A percentile compares a stretch with the other conserved stretches of the same genome.
Evolutionary conservation across 2,329 filamentous ascomycete genomes (phyloP).

Genomic region (Fusarium chuoi): DNA sequence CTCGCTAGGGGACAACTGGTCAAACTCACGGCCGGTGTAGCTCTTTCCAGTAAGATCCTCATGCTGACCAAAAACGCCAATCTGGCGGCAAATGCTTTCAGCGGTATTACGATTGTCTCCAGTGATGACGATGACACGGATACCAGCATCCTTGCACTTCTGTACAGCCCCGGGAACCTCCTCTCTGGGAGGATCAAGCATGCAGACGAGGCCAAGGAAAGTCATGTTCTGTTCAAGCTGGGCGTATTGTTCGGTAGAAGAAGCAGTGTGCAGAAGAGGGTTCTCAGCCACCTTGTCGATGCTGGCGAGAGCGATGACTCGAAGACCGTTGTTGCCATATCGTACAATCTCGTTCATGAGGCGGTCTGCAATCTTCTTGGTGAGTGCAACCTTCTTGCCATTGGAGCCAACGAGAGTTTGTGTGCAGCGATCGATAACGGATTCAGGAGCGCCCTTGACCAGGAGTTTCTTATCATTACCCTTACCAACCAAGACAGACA

Average conservation of each 20-base stretch:
- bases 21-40: conserved; percentile 94
- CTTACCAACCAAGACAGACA: conserved; percentile 90
- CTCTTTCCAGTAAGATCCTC: conserved; percentile 93
- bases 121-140: conserved; percentile 97
- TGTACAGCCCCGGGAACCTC: conserved; percentile 88
- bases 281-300: conserved; percentile 79
- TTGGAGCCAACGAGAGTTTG: conserved; percentile 80
- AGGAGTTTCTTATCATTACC: conserved; percentile 80
- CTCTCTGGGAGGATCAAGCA: conserved; percentile 95
- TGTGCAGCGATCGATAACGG: conserved; percentile 91
- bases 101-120: conserved; percentile 98
- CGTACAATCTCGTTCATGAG: conserved; percentile 84
- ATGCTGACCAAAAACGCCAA: conserved; percentile 85
- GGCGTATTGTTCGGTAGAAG: conserved; percentile 84
- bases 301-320: conserved; percentile 92
- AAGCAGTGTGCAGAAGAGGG: conserved; percentile 77
- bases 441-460: conserved; percentile 96
- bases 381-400: conserved; percentile 80
- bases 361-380: conserved; percentile 73
- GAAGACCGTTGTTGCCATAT: conserved; percentile 91
- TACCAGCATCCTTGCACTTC: conserved; percentile 92
- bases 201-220: conserved; percentile 90
- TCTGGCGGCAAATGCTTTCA: conserved; percentile 96
- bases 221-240: conserved; percentile 95
- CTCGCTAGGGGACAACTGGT: conserved; percentile 80